A percentile compares a stretch with the other conserved stretches of the same genome.
Conservation (phyloP, 768 basidiomycete genomes). For the Tricholoma terreum region DNA sequence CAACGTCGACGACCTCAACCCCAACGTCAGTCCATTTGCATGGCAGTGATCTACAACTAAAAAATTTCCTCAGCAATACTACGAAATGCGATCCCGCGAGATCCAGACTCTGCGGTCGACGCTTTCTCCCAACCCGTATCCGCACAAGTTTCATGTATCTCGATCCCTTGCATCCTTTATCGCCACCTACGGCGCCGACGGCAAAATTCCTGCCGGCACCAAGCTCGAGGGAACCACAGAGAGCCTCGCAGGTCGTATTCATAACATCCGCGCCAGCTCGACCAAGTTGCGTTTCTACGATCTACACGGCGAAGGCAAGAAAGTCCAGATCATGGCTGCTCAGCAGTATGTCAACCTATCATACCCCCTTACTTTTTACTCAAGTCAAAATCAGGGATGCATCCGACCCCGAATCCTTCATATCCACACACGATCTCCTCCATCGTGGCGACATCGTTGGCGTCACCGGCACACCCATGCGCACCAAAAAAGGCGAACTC, state of each 20-base stretch:
- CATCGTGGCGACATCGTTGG: constrained; percentile 96
- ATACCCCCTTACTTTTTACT: not conserved
- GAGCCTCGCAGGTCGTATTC: constrained; percentile 84
- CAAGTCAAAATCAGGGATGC: constrained; percentile 50
- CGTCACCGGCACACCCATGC: constrained; percentile 82
- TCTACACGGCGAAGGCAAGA: constrained; percentile 85
- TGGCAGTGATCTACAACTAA: not conserved
- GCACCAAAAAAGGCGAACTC: constrained; percentile 94
- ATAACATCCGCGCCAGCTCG: constrained; percentile 81
- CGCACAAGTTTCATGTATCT: constrained; percentile 96
- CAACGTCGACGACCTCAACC: constrained; percentile 83
- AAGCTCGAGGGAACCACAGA: constrained; percentile 59
- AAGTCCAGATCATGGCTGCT: constrained; percentile 94
- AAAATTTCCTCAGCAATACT: constrained; percentile 79
- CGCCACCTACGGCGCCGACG: constrained; percentile 66
- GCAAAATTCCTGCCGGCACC: constrained; percentile 62
- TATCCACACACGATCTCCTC: constrained; percentile 77
- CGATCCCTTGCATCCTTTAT: constrained; percentile 74
- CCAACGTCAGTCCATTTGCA: constrained; percentile 63
- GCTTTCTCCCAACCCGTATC: constrained; percentile 90
- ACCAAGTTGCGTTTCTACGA: constrained; percentile 93
- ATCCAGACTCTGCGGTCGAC: constrained; percentile 84
- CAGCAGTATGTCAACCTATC: constrained; percentile 56
- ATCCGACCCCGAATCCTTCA: constrained; percentile 59
- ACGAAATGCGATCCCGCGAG: constrained; percentile 85